Conservation (phyloP, 352 stramenopile species). For the Aphanomyces astaci region DNA sequence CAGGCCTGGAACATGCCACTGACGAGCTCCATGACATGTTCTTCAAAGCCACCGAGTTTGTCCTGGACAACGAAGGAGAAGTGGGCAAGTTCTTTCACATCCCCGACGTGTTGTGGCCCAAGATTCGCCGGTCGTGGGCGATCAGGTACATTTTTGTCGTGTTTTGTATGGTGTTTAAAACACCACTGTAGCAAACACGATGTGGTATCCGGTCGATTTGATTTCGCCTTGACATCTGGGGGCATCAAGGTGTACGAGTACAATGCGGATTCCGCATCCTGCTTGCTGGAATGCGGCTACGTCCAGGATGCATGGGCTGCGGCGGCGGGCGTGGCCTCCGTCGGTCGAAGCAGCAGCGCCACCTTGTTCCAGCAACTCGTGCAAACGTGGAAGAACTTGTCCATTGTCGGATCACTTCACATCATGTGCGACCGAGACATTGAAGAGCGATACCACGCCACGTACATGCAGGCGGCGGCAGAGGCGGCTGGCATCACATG, state of each 20-base stretch:
- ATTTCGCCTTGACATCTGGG: conserved; percentile 14
- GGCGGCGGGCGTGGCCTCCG: neutral
- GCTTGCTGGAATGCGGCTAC: conserved; percentile 21
- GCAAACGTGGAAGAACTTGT: neutral
- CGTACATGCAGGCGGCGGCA: conserved; percentile 21
- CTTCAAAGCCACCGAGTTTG: conserved; percentile 17
- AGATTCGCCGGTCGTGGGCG: conserved; percentile 19
- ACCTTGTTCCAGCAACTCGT: conserved; percentile 20
- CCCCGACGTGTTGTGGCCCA: conserved; percentile 11
- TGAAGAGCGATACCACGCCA: conserved; percentile 22
- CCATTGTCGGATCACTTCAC: conserved; percentile 2
- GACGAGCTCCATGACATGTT: conserved; percentile 20
- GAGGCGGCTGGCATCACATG: conserved; percentile 16
- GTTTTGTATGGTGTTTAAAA: too few relatives aligned
- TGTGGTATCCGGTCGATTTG: conserved; percentile 18
- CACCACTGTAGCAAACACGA: conserved; percentile 5
- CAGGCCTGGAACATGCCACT: neutral
- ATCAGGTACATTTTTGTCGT: neutral
- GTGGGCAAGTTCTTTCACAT: conserved; percentile 18
- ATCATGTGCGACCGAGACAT: conserved; percentile 21
- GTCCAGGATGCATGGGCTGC: conserved; percentile 13
- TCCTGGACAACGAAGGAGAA: conserved; percentile 11
- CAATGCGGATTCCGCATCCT: conserved; percentile 21
- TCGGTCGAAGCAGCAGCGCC: conserved; percentile 8
- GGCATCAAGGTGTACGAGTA: conserved; percentile 25